Evolutionary conservation across 495 filamentous ascomycete genomes (phyloP), one percentile per base, ranked within the genome.

Genomic region (Trichoderma gamsii): DNA sequence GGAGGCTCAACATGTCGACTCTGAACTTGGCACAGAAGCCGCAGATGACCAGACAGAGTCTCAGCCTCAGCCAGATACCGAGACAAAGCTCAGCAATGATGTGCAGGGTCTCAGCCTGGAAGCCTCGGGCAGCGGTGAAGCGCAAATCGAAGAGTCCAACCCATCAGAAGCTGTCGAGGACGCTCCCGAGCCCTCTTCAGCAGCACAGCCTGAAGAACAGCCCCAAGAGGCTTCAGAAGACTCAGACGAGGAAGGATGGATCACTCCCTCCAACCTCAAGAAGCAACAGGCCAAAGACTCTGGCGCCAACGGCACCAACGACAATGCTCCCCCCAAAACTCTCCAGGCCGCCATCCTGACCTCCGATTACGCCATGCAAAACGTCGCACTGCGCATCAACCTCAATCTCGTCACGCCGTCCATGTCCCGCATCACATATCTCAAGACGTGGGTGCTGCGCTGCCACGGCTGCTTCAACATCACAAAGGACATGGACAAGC

Each of bases 321-420:
- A 23, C 27, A 46, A 46, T 7, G 41, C 21, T 4, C 76, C 81
- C 4, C 75, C 84, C 32, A 80, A 81, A 1, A 73, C 79, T 12
- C 89, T 96, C 71, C 86, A 93, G 74, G 91, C 90, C 13, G 96
- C 92, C 12, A 87, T 92, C 61, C 88, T 97, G 70, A 98, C 95
- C 0, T 90, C 90, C 68, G 95, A 99, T 82, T 97, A 90, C 80
- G 94, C 95, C 52, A 94, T 98, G 87, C 92, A 98, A 79, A 98
- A 98, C 73, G 92, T 97, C 25, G 81, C 94, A 2, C 83, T 99
- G 12, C 91, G 94, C 71, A 95, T 98, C 81, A 97, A 97, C 79
- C 84, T 99, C 38, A 92, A 96, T 73, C 87, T 99, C 9, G 81
- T 99, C 25, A 93, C 92, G 4, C 83, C 91, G 1, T 85, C 84